Evolutionary conservation across 441 rosid genomes (phyloP), one percentile per base, ranked within the genome.

Genomic region (Arabidopsis lyrata): DNA sequence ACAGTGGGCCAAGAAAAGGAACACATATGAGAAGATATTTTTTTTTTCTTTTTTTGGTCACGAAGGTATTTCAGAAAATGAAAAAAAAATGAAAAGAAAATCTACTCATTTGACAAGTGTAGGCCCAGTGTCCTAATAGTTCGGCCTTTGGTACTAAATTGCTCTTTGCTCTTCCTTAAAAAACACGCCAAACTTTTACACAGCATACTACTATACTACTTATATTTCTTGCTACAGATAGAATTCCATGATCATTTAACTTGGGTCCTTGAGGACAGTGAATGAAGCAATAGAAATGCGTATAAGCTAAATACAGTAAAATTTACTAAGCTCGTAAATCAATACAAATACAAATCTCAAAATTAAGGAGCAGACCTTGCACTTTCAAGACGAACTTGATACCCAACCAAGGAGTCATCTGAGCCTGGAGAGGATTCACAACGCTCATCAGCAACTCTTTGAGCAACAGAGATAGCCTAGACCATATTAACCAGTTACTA

Each of bases 321-420:
- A 41, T 41, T 16, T 13, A 13, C 24, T 34, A 41, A 31, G 63
- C 35, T 49, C 8, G 11, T 31, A 65, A 60, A 38, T 24, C 32
- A 77, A 53, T 20, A 14, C 10, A 38, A 53, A 50, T 1, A 36
- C 47, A 42, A 35, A 50, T 10, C 31, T n/a, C 49, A 77, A 70
- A 61, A 49, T 76, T 36, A 68, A 69, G 39, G 70, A 61, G 50
- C 80, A 53, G 72, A 93, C 98, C 97, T 86, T 77, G 96, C 96
- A 75, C 91, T 91, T 75, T 94, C 95, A 74, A 91, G 93, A 78
- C 96, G 97, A 85, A 94, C 99, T 91, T 94, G 99, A 88, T 91
- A 94, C 79, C 99, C 99, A 84, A 91, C 92, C 86, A 90, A 80
- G 70, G 97, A 91, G 75, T 93, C 91, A 79, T 73, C 76, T 45